These are phyloP conservation scores for Noccaea bulbosa DNA, from an alignment of 345 rosid genomes.

Conservation along the genomic window DNA sequence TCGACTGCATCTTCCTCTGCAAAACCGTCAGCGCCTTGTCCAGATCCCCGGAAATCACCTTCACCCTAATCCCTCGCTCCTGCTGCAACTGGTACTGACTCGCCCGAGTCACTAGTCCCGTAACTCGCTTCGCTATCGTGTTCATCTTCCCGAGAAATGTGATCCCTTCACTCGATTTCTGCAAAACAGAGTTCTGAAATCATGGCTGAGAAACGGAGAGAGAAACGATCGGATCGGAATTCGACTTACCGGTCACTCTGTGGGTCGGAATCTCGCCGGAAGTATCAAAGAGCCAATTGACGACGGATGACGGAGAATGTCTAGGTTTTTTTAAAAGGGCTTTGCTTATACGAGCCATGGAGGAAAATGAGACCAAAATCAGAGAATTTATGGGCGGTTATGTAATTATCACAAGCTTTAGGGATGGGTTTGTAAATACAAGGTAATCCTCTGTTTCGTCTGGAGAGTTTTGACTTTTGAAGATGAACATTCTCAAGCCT, in stretches of 20 bases:
- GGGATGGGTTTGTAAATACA: not conserved
- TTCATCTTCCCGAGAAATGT: conserved; percentile 33
- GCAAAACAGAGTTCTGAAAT: not conserved
- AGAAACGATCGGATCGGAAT: not conserved
- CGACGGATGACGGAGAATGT: not conserved
- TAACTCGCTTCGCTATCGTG: conserved; percentile 43
- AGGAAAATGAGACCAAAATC: not conserved
- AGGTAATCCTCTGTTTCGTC: not conserved
- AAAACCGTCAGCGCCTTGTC: conserved; percentile 64
- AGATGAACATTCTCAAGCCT: not conserved
- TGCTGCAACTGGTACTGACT: conserved; percentile 55
- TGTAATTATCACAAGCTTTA: not conserved
- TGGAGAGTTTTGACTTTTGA: conserved; percentile 37
- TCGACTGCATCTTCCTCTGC: conserved; percentile 84
- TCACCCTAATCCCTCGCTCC: conserved; percentile 81
- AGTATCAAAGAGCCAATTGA: conserved; percentile 2
- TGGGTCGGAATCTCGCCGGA: conserved; percentile 32
- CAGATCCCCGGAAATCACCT: conserved; percentile 64
- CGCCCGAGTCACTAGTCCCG: conserved; percentile 41
- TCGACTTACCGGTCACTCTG: conserved; percentile 20
- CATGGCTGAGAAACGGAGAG: not conserved
- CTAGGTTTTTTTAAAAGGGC: conserved; percentile 10
- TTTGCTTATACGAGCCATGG: not conserved
- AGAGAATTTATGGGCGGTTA: not conserved
- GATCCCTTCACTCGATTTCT: conserved; percentile 15